These are phyloP conservation scores for Fusarium domesticum DNA, from an alignment of 2,329 filamentous ascomycete genomes.

Conservation along the genomic window DNA sequence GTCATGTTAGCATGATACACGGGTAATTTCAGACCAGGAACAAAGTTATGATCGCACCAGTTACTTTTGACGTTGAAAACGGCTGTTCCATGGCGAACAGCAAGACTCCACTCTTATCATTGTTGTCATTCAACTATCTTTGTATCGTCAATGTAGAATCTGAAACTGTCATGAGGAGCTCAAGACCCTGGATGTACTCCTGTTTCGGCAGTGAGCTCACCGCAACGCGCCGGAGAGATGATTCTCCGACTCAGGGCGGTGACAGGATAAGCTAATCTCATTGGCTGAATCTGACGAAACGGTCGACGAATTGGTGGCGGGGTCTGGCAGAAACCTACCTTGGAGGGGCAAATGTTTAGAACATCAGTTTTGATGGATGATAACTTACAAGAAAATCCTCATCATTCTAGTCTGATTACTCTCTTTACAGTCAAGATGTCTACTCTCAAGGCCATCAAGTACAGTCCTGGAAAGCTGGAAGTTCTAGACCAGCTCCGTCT, in stretches of 20 bases:
- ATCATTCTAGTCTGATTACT: neutral
- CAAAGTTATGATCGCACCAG: conserved; percentile 50
- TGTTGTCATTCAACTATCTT: conserved; percentile 23
- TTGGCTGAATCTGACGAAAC: conserved; percentile 21
- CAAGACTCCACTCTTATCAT: conserved; percentile 29
- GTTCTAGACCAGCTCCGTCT: conserved; percentile 82
- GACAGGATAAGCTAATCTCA: conserved; percentile 4
- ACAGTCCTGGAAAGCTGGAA: conserved; percentile 66
- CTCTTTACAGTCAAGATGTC: conserved; percentile 40
- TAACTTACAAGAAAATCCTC: too few relatives aligned
- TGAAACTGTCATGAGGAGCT: conserved; percentile 28
- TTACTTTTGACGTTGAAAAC: conserved; percentile 73
- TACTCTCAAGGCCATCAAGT: conserved; percentile 74
- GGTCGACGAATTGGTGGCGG: conserved; percentile 24
- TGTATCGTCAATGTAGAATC: conserved; percentile 13
- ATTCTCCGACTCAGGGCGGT: conserved; percentile 32
- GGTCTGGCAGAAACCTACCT: conserved; percentile 33
- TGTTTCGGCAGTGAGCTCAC: conserved; percentile 25
- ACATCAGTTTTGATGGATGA: conserved; percentile 6
- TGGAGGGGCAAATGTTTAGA: conserved; percentile 30
- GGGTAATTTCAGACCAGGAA: neutral
- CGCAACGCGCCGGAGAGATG: conserved; percentile 24
- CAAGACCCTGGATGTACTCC: conserved; percentile 16
- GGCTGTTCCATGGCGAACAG: conserved; percentile 58
- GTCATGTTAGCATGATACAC: conserved; percentile 17